These are phyloP conservation scores for Aquilaria agallochum DNA, from an alignment of 441 rosid species.

Conservation along the genomic window DNA sequence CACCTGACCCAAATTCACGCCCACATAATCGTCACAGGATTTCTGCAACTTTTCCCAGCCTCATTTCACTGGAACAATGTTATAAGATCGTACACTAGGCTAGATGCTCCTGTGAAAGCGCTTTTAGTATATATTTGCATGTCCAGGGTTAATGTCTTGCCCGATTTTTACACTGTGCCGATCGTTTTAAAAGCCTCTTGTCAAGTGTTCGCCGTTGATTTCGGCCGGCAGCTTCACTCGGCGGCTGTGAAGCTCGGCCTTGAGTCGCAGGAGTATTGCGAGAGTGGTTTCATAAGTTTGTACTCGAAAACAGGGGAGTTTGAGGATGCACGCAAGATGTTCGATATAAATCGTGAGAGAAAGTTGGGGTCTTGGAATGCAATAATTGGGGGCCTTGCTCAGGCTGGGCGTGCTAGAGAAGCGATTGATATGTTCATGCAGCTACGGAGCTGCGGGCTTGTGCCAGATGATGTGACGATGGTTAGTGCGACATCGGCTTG, in stretches of 20 bases:
- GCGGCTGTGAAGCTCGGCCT: conserved; percentile 54
- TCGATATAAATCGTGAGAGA: conserved; percentile 65
- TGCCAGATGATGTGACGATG: conserved; percentile 75
- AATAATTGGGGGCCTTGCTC: conserved; percentile 54
- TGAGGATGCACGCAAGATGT: conserved; percentile 45
- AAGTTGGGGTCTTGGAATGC: conserved; percentile 93
- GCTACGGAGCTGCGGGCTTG: conserved; percentile 53
- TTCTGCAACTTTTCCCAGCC: conserved; percentile 30
- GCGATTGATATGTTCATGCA: conserved; percentile 55
- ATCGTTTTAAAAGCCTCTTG: conserved; percentile 49
- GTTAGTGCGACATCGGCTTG: conserved; percentile 75
- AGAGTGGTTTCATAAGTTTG: conserved; percentile 62
- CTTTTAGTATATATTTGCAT: conserved; percentile 38
- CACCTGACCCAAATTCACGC: conserved; percentile 49
- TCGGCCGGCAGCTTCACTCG: conserved; percentile 67
- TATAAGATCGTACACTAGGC: conserved; percentile 58
- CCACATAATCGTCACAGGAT: conserved; percentile 36
- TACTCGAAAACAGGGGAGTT: conserved; percentile 55
- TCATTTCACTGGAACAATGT: conserved; percentile 70
- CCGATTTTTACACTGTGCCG: conserved; percentile 71
- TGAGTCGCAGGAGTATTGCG: conserved; percentile 54
- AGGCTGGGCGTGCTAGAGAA: conserved; percentile 49
- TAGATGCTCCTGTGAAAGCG: conserved; percentile 46
- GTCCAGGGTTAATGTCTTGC: conserved; percentile 47
- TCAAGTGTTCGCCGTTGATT: conserved; percentile 30